phyloP scores from a whole-genome alignment of 2,329 filamentous ascomycete species.

The Exophiala aquamarina region DNA sequence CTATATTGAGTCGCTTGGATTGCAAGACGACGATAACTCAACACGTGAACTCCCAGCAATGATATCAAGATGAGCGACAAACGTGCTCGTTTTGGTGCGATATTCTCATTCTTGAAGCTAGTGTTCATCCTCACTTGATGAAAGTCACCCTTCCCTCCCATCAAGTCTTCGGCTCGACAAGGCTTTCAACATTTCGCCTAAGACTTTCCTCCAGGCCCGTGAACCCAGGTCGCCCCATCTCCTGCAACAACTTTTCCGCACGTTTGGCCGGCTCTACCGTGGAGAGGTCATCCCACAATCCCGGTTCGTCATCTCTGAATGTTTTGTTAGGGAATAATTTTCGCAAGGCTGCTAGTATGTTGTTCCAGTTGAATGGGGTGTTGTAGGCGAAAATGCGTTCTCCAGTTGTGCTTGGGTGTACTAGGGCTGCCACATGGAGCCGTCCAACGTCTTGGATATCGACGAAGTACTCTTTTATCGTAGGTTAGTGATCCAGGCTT shows the following conservation, averaged over 20 bases:
- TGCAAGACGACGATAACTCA: no score
- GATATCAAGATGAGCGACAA: no score
- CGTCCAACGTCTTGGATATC: constrained; percentile 50
- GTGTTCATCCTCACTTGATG: no score
- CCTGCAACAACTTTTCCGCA: constrained; percentile 32
- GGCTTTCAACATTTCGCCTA: neutral
- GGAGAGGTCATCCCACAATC: constrained; percentile 21
- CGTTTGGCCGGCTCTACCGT: constrained; percentile 26
- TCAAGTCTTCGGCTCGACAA: neutral
- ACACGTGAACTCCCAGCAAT: no score
- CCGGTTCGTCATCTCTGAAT: constrained; percentile 26
- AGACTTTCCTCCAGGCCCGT: constrained; percentile 31
- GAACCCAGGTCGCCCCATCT: constrained; percentile 33
- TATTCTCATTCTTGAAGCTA: no score
- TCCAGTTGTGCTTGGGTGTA: constrained; percentile 43
- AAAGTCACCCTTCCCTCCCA: no score
- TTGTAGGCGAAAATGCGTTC: constrained; percentile 57
- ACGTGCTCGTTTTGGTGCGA: no score
- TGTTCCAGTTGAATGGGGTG: constrained; percentile 46
- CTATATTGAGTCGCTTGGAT: no score
- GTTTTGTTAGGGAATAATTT: constrained; percentile 39
- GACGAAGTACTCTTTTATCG: neutral
- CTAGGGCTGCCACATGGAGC: constrained; percentile 51
- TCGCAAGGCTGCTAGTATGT: constrained; percentile 36
- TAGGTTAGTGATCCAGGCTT: no score